phyloP scores from a whole-genome alignment of 2,329 filamentous ascomycete genomes.

The Aureobasidium namibiae region DNA sequence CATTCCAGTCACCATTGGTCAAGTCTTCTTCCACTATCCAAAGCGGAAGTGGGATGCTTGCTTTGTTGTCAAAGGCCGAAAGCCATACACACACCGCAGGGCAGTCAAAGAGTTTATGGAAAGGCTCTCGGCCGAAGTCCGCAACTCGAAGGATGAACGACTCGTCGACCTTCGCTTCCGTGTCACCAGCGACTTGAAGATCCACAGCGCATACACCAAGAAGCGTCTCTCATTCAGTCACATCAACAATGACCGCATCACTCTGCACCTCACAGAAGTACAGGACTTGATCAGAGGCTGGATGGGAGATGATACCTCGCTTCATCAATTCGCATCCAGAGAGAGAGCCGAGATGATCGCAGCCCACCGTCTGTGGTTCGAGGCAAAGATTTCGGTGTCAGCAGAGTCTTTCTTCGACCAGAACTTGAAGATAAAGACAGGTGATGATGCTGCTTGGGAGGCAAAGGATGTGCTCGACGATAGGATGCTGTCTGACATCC shows the following conservation, averaged over 20 bases:
- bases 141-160: background rate
- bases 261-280: constrained; percentile 9
- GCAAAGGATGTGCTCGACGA: constrained; percentile 8
- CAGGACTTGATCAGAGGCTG: background rate
- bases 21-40: constrained; percentile 18
- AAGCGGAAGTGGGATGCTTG: constrained; percentile 19
- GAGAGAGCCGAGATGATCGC: background rate
- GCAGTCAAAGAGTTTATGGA: background rate
- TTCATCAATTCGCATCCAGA: background rate
- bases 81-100: background rate
- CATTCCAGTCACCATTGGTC: background rate
- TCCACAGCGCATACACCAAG: constrained; percentile 17
- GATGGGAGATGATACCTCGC: constrained; percentile 8
- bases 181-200: constrained; percentile 11
- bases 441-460: constrained; percentile 12
- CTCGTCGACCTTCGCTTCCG: background rate
- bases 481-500: constrained; percentile 2
- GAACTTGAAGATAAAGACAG: constrained; percentile 1
- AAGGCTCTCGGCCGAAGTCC: constrained; percentile 13
- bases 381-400: constrained; percentile 13
- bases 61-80: constrained; percentile 2
- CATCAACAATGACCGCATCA: background rate
- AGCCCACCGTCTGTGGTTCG: constrained; percentile 18
- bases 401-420: constrained; percentile 10
- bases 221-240: constrained; percentile 11